Conservation (phyloP, 441 rosid species). For the Capsella rubella region DNA sequence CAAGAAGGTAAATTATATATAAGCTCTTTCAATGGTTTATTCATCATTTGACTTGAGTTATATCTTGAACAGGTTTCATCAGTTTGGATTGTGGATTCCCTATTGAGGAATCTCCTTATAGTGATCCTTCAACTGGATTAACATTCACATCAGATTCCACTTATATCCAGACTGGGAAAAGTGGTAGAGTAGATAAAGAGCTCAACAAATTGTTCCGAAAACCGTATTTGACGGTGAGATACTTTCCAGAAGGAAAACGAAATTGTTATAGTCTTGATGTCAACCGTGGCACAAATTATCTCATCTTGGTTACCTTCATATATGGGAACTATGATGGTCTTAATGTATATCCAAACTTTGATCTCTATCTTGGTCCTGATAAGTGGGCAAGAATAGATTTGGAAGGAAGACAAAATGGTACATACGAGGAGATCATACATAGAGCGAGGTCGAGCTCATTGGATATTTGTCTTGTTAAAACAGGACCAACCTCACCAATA, state of each 20-base stretch:
- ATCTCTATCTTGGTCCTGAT: constrained; percentile 48
- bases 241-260: constrained; percentile 50
- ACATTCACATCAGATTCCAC: constrained; percentile 27
- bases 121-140: background rate
- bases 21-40: background rate
- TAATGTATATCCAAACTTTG: constrained; percentile 43
- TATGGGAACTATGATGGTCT: constrained; percentile 55
- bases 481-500: constrained; percentile 44
- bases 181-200: background rate
- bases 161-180: constrained; percentile 30
- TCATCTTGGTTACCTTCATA: constrained; percentile 38
- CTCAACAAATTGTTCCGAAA: background rate
- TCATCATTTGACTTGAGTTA: background rate
- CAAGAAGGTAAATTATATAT: constrained; percentile 15
- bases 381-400: constrained; percentile 41
- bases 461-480: constrained; percentile 49
- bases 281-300: constrained; percentile 26
- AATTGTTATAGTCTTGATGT: constrained; percentile 50
- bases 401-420: constrained; percentile 5
- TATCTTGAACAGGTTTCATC: constrained; percentile 29
- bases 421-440: constrained; percentile 46
- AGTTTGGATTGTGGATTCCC: constrained; percentile 43
- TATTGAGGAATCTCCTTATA: constrained; percentile 29
- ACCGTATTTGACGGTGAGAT: constrained; percentile 38
- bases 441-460: constrained; percentile 23